A percentile compares a stretch with the other conserved stretches of the same genome.
phyloP scores from a whole-genome alignment of 2,329 filamentous ascomycete genomes.

The Magnaporthiopsis rhizophila region DNA sequence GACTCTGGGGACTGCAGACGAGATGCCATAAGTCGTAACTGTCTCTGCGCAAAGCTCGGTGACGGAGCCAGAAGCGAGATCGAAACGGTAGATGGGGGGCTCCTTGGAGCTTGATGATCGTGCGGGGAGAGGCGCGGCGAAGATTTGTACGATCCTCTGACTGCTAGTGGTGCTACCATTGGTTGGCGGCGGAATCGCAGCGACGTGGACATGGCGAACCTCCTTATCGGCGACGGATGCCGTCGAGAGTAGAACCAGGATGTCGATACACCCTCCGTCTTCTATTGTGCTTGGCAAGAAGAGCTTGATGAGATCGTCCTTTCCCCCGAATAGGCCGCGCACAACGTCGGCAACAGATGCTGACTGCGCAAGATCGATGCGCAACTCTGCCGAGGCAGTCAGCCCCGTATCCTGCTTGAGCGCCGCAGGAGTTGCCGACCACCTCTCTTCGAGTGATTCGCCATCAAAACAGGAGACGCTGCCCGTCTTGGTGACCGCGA shows the following conservation, averaged over 20 bases:
- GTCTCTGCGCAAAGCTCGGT: constrained; percentile 47
- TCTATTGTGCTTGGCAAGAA: constrained; percentile 39
- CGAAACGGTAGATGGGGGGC: constrained; percentile 41
- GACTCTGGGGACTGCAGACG: constrained; percentile 51
- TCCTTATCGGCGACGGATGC: constrained; percentile 19
- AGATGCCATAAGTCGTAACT: constrained; percentile 57
- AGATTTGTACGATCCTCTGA: constrained; percentile 15
- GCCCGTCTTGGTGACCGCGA: constrained; percentile 53
- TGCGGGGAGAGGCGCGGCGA: constrained; percentile 5
- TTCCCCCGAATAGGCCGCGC: constrained; percentile 47
- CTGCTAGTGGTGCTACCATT: constrained; percentile 7
- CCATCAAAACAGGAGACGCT: constrained; percentile 53
- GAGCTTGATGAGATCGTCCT: constrained; percentile 41
- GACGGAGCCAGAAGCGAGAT: constrained; percentile 55
- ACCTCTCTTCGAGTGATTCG: constrained; percentile 41
- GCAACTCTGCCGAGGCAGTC: constrained; percentile 20
- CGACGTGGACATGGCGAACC: constrained; percentile 25
- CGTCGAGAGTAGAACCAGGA: constrained; percentile 44
- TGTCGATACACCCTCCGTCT: constrained; percentile 39
- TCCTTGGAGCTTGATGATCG: neutral
- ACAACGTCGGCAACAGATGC: constrained; percentile 39
- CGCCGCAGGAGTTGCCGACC: constrained; percentile 34
- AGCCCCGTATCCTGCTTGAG: constrained; percentile 33
- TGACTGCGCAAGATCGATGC: constrained; percentile 41
- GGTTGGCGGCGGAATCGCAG: constrained; percentile 18